Evolutionary conservation across 2,329 filamentous ascomycete genomes (phyloP), one percentile per base, ranked within the genome.

Genomic region (Trichoderma hamatum): DNA sequence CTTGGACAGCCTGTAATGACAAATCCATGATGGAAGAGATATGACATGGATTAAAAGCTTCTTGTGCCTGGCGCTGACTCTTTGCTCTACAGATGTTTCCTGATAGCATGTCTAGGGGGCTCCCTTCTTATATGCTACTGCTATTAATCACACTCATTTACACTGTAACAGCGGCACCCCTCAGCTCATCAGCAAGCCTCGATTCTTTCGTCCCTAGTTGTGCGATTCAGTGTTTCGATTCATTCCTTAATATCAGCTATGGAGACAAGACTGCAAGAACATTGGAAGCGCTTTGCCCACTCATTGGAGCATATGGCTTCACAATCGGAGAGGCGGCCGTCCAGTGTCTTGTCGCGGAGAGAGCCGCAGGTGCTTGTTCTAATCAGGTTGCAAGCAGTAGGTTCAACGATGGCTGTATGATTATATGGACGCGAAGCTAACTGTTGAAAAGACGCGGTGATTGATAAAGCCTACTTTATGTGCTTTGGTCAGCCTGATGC

Each of bases 251-350:
- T n/a, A 80, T 82, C 71, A 88, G 90, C 76, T 92, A 87, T 75
- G 91, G 89, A 74, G 82, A 82, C 34, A 75, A 78, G 39, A 79
- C 80, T 16, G 82, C 84, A 14, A 52, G 43, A 13, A 83, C 89
- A 30, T 76, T 92, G 72, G 79, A 83, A 74, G 92, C 89, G 72
- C 82, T 93, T 7, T 94, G 91, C 77, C 84, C 84, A 46, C 82
- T 84, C 69, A 82, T 82, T 39, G 89, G 89, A 10, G 79, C 77
- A 14, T 85, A 85, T 34, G 89, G 88, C 11, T 90, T 89, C 73
- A 93, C 91, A 1, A 75, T 93, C 59, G 90, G 90, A n/a, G 91
- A 93, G 79, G 90, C 85, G 13, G 89, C 88, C 5, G 79, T 92
- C 71, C 86, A 90, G 74, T 94, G 91, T 77, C 84, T 92, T 39